Conservation (phyloP, 345 rosid species). For the Gossypium mustelinum region DNA sequence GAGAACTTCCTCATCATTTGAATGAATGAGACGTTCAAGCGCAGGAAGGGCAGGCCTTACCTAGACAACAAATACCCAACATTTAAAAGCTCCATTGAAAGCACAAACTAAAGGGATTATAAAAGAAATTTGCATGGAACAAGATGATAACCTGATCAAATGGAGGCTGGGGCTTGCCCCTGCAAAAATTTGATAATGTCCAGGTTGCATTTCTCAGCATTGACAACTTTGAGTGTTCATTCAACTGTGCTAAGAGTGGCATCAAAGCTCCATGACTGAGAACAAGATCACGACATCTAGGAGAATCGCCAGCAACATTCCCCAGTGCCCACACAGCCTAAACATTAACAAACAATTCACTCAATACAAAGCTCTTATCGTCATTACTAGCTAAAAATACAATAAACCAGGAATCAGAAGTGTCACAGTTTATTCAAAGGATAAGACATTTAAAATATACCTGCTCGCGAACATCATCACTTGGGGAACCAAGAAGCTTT, state of each 20-base stretch:
- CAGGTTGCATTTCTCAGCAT: conserved; percentile 98
- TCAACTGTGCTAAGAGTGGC: conserved; percentile 66
- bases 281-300: conserved; percentile 88
- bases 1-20: conserved; percentile 92
- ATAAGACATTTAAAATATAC: conserved; percentile 27
- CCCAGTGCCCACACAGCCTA: conserved; percentile 97
- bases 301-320: conserved; percentile 92
- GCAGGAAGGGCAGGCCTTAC: conserved; percentile 91
- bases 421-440: neutral
- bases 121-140: neutral
- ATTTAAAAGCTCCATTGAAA: conserved; percentile 28
- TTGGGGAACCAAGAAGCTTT: conserved; percentile 69
- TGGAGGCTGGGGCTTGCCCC: conserved; percentile 92
- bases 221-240: conserved; percentile 82
- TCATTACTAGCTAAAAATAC: neutral
- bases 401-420: neutral
- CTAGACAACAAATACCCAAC: conserved; percentile 43
- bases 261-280: conserved; percentile 64
- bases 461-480: conserved; percentile 95
- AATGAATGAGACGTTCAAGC: conserved; percentile 73
- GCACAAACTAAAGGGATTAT: neutral
- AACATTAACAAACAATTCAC: neutral
- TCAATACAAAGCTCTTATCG: neutral
- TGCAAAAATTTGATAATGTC: conserved; percentile 91
- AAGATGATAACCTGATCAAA: conserved; percentile 66